Conservation (phyloP, 2,329 filamentous ascomycete genomes). For the Periconia macrospinosa region DNA sequence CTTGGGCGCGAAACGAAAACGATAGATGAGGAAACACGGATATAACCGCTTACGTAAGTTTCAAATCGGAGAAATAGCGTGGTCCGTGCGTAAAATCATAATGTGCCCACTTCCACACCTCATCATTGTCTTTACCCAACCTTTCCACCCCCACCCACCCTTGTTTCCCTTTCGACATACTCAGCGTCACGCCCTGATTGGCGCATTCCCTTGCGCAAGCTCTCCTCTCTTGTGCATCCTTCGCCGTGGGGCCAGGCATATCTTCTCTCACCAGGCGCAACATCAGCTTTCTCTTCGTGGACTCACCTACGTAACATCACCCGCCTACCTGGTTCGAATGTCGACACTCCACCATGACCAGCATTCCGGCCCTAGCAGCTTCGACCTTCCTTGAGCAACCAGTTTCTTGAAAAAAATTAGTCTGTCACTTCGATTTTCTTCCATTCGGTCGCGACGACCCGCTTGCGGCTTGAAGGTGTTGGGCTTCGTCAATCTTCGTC, state of each 20-base stretch:
- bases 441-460: slow-evolving; percentile 27
- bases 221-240: slow-evolving; percentile 5
- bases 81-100: not conserved
- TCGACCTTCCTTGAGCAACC: slow-evolving; percentile 57
- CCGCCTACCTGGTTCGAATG: slow-evolving; percentile 39
- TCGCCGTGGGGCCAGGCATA: slow-evolving; percentile 14
- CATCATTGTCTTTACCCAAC: slow-evolving; percentile 10
- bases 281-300: slow-evolving; percentile 2
- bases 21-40: not conserved
- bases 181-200: slow-evolving; percentile 6
- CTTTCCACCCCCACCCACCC: slow-evolving; percentile 16
- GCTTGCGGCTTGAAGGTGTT: slow-evolving; percentile 25
- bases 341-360: slow-evolving; percentile 55
- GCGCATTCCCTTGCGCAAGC: slow-evolving; percentile 1
- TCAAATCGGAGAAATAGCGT: slow-evolving; percentile 18
- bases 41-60: not conserved
- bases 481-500: slow-evolving; percentile 22
- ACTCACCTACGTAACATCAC: not conserved
- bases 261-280: slow-evolving; percentile 15
- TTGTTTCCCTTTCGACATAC: slow-evolving; percentile 16
- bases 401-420: slow-evolving; percentile 43
- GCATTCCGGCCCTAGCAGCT: slow-evolving; percentile 48
- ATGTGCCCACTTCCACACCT: slow-evolving; percentile 14
- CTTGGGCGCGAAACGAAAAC: not conserved
- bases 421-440: slow-evolving; percentile 31